Percentiles rank a stretch among this genome's conserved stretches.
Evolutionary conservation across 345 rosid species (phyloP).

Genomic region (Draba incana): DNA sequence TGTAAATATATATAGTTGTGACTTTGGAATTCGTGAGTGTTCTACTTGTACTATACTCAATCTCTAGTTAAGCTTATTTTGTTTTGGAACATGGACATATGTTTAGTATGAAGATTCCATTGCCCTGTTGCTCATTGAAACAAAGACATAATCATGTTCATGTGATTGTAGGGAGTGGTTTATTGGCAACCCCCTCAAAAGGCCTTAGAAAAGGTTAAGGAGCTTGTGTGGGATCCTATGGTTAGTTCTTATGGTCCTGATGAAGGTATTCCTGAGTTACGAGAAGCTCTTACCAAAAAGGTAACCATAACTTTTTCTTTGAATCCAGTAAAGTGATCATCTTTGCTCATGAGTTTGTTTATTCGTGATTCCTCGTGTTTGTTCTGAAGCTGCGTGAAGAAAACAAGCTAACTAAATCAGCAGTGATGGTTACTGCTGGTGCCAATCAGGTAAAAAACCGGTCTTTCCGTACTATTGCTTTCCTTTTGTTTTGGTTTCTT

Average conservation of each 20-base stretch:
- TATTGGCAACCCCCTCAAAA: conserved; percentile 89
- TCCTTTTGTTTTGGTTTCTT: neutral
- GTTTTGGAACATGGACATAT: neutral
- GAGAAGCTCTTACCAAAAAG: conserved; percentile 72
- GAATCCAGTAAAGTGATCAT: neutral
- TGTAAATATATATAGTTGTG: neutral
- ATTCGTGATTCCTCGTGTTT: neutral
- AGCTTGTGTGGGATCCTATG: conserved; percentile 73
- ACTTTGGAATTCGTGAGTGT: conserved; percentile 20
- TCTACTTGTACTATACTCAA: neutral
- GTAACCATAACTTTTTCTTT: conserved; percentile 37
- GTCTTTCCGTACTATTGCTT: too few species aligned
- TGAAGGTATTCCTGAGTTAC: conserved; percentile 85
- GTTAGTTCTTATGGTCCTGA: conserved; percentile 87
- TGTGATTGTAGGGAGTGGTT: conserved; percentile 70
- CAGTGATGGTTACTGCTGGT: conserved; percentile 95
- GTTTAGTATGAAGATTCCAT: neutral
- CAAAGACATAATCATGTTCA: conserved; percentile 1
- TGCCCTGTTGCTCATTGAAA: conserved; percentile 3
- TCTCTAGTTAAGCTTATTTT: neutral
- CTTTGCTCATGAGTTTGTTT: conserved; percentile 14
- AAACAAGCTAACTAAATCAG: conserved; percentile 73
- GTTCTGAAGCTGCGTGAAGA: conserved; percentile 71
- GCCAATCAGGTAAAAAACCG: conserved; percentile 80
- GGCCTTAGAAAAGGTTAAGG: conserved; percentile 80